Conservation (phyloP, 2,329 filamentous ascomycete species). For the Fusarium lyarnte region DNA sequence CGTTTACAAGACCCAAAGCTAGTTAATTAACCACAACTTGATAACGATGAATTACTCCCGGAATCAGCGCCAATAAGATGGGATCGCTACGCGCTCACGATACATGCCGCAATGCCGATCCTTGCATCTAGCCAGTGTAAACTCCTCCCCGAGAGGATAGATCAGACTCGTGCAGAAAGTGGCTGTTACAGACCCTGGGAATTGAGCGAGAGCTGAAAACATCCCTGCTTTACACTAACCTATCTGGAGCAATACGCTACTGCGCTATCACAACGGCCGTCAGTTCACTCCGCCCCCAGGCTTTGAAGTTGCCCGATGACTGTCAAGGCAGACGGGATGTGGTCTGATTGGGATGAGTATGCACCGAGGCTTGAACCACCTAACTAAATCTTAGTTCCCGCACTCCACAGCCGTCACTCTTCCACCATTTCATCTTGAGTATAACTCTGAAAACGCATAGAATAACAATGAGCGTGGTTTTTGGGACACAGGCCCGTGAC, state of each 20-base stretch:
- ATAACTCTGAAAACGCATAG: neutral
- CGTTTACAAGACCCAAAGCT: fast-evolving
- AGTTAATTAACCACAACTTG: fast-evolving
- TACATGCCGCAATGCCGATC: neutral
- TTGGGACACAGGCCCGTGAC: neutral
- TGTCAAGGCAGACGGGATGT: neutral
- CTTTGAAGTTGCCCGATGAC: fast-evolving
- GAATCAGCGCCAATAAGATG: neutral
- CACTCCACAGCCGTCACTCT: neutral
- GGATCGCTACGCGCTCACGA: neutral
- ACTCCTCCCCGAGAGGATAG: fast-evolving
- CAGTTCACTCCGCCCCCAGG: neutral
- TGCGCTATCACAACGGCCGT: neutral
- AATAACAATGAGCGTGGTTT: neutral
- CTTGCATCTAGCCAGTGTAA: fast-evolving
- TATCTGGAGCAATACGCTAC: neutral
- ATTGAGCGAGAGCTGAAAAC: neutral
- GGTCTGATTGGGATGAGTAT: neutral
- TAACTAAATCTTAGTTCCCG: neutral
- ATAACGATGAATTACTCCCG: neutral
- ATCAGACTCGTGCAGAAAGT: neutral
- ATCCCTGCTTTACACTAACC: neutral
- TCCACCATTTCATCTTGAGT: neutral
- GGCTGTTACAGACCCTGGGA: neutral
- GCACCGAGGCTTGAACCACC: neutral